Evolutionary conservation across 345 rosid genomes (phyloP), one percentile per base, ranked within the genome.

Genomic region (Acer yangbiense): DNA sequence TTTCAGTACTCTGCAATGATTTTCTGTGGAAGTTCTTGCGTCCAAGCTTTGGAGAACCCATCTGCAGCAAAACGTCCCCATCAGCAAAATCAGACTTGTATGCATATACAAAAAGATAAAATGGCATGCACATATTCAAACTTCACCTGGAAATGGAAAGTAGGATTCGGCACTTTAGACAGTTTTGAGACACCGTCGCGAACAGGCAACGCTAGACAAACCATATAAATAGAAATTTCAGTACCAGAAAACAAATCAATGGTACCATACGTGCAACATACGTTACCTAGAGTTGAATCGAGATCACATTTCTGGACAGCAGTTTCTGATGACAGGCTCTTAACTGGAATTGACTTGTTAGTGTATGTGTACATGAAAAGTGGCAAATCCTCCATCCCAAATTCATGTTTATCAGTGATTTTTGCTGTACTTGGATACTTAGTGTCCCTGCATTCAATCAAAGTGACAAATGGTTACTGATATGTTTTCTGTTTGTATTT

Each of bases 131-230:
- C 41, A 39, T 21, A 39, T 41, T 9, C 35, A 16, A 63, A 57
- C 46, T 58, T 76, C 27, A 86, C 91, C 86, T 90, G 92, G 61
- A 90, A 90, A 74, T 87, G 88, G 75, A 90, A 90, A 3, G 71
- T 73, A 3, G 92, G 84, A 71, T 75, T 86, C 27, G 82, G 72
- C 72, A 20, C 69, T 64, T 78, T 88, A 3, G 87, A 69, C 35
- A 32, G 76, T 54, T 21, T 67, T 13, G 90, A 71, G 41, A 77
- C 25, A 69, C 84, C 86, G 4, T 88, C 89, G 0, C 66, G 82
- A 35, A 88, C 85, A 39, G 89, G 81, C 68, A 86, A 54, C 29
- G 6, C 77, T 63, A 10, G 1, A 23, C 54, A 72, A 27, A 6
- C 39, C 7, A 58, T 9, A 6, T 63, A 23, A 18, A 50, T 25